These are phyloP conservation scores for Zygosaccharomyces sapae DNA, from an alignment of 1,139 yeast genomes.

Conservation along the genomic window DNA sequence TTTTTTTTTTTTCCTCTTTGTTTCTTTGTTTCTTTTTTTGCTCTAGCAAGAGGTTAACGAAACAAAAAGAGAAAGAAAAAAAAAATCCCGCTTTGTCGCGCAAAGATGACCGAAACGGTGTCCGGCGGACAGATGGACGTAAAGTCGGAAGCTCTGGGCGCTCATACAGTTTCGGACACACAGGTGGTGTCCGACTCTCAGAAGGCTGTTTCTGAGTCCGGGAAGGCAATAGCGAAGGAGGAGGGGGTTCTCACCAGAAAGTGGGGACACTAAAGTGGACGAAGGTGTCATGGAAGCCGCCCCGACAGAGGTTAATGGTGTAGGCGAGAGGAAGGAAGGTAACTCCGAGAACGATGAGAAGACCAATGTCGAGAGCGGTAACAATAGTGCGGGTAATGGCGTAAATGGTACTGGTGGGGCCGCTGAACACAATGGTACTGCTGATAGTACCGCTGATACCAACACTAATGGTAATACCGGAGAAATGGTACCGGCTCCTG, in stretches of 20 bases:
- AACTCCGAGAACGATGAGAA: neutral
- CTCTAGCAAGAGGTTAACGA: neutral
- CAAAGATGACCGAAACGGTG: constrained; percentile 5
- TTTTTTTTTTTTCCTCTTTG: neutral
- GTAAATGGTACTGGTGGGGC: too few species aligned
- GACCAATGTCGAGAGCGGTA: neutral
- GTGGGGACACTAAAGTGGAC: constrained; percentile 9
- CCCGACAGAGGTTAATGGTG: constrained; percentile 11
- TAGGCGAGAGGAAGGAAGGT: constrained; percentile 1
- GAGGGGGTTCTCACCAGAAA: constrained; percentile 3
- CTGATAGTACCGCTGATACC: constrained; percentile 13
- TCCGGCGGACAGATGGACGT: constrained; percentile 7
- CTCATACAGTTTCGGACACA: neutral
- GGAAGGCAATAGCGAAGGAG: constrained; percentile 5
- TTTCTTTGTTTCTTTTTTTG: constrained; percentile 1
- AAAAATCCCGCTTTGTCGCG: constrained; percentile 7
- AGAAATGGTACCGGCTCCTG: constrained; percentile 53
- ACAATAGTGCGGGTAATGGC: constrained; percentile 11
- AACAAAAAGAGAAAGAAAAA: neutral
- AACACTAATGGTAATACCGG: neutral
- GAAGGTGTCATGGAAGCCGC: constrained; percentile 14
- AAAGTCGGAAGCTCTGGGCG: neutral
- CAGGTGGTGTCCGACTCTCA: constrained; percentile 1
- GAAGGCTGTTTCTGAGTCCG: neutral
- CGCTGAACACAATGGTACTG: too few species aligned